These are phyloP conservation scores for Sparassis latifolia DNA, from an alignment of 1,284 basidiomycete species.

Conservation along the genomic window DNA sequence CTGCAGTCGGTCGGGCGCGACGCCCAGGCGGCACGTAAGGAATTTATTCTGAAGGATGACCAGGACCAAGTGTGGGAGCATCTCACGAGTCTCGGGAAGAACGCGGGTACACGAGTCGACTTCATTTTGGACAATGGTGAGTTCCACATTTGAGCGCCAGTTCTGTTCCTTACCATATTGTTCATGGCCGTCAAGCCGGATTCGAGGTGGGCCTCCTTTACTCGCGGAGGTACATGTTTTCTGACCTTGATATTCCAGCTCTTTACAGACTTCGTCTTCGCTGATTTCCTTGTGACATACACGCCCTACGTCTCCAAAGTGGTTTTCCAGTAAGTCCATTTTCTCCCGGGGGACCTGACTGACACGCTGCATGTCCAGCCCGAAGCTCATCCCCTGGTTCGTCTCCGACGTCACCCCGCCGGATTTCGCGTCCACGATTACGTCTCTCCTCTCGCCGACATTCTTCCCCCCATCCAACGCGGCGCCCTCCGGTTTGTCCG, in stretches of 20 bases:
- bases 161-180: not conserved
- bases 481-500: not conserved
- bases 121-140: constrained; percentile 89
- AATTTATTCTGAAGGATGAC: constrained; percentile 84
- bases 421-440: constrained; percentile 60
- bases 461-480: constrained; percentile 41
- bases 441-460: constrained; percentile 50
- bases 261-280: constrained; percentile 91
- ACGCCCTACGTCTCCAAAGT: constrained; percentile 79
- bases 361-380: constrained; percentile 36
- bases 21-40: constrained; percentile 65
- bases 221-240: not conserved
- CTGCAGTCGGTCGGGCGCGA: constrained; percentile 80
- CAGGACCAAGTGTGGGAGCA: constrained; percentile 74
- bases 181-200: constrained; percentile 48
- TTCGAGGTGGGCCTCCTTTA: constrained; percentile 61
- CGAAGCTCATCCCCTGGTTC: constrained; percentile 90
- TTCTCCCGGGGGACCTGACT: not conserved
- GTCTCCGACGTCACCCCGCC: constrained; percentile 85
- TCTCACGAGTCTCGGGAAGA: constrained; percentile 41
- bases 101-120: constrained; percentile 62
- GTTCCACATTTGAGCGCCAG: constrained; percentile 11
- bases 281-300: constrained; percentile 87
- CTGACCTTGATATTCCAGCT: constrained; percentile 40
- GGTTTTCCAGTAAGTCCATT: constrained; percentile 74